These are phyloP conservation scores for Arthrobotrys iridis DNA, from an alignment of 2,329 filamentous ascomycete species.

Conservation along the genomic window DNA sequence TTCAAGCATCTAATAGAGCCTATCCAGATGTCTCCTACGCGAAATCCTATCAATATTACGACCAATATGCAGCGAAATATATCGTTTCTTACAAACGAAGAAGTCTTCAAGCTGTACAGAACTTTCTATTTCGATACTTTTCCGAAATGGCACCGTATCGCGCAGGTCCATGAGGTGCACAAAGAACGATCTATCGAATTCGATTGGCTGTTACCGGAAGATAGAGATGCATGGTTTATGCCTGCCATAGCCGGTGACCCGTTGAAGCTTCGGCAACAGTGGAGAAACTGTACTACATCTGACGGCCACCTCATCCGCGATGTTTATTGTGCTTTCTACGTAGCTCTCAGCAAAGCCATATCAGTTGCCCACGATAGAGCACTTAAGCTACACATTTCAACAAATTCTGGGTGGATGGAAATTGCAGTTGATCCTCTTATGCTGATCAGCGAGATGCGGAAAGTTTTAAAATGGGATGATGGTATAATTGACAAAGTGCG, in stretches of 20 bases:
- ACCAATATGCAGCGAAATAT: background rate
- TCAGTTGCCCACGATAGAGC: background rate
- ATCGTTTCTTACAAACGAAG: background rate
- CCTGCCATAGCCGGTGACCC: background rate
- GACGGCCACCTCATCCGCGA: conserved; percentile 32
- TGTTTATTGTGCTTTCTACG: conserved; percentile 24
- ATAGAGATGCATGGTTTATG: conserved; percentile 21
- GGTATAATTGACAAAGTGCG: background rate
- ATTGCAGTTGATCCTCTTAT: conserved; percentile 17
- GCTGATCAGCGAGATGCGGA: conserved; percentile 1
- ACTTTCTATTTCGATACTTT: conserved; percentile 19
- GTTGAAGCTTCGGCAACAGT: background rate
- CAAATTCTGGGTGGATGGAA: conserved; percentile 17
- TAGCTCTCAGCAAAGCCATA: background rate
- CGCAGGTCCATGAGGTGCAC: conserved; percentile 24
- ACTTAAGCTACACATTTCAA: background rate
- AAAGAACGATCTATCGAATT: conserved; percentile 3
- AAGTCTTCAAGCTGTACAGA: background rate
- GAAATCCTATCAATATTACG: background rate
- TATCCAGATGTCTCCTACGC: no score
- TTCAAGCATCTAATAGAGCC: background rate
- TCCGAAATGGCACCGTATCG: conserved; percentile 3
- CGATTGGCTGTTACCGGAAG: background rate
- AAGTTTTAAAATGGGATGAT: background rate
- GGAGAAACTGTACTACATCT: conserved; percentile 1